Evolutionary conservation across 1,284 basidiomycete species (phyloP).

Genomic region (Ceratobasidium sp.): DNA sequence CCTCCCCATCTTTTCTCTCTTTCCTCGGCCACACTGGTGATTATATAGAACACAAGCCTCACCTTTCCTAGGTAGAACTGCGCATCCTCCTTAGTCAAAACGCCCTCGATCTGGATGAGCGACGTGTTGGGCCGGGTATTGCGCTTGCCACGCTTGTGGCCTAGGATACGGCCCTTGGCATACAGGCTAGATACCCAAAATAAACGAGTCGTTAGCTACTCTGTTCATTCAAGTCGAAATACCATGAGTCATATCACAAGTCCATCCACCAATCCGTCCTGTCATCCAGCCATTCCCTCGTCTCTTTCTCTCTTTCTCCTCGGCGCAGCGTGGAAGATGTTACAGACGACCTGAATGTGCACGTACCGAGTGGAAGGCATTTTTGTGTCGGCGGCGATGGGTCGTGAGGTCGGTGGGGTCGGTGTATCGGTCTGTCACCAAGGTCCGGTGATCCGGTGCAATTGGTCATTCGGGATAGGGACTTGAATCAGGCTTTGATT

Average conservation of each 20-base stretch:
- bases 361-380: constrained; percentile 44
- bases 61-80: constrained; percentile 99
- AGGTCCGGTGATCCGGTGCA: constrained; percentile 7
- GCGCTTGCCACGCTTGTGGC: constrained; percentile 98
- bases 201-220: constrained; percentile 1
- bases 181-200: constrained; percentile 74
- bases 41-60: constrained; percentile 52
- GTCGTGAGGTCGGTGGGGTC: constrained; percentile 9
- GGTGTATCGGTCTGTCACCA: constrained; percentile 19
- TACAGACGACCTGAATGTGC: neutral
- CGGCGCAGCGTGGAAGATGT: neutral
- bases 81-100: constrained; percentile 91
- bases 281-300: constrained; percentile 11
- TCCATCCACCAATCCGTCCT: constrained; percentile 25
- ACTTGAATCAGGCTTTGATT: neutral
- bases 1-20: neutral
- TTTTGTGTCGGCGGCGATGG: constrained; percentile 38
- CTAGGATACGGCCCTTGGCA: constrained; percentile 95
- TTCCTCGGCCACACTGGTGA: neutral
- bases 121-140: constrained; percentile 96
- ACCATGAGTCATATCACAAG: constrained; percentile 17
- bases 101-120: constrained; percentile 97
- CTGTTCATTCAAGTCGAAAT: neutral
- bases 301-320: neutral
- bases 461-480: constrained; percentile 24